A percentile compares a stretch with the other conserved stretches of the same genome.
Evolutionary conservation across 2,329 filamentous ascomycete species (phyloP).

Genomic region (Iodosphaeria phyllophila): DNA sequence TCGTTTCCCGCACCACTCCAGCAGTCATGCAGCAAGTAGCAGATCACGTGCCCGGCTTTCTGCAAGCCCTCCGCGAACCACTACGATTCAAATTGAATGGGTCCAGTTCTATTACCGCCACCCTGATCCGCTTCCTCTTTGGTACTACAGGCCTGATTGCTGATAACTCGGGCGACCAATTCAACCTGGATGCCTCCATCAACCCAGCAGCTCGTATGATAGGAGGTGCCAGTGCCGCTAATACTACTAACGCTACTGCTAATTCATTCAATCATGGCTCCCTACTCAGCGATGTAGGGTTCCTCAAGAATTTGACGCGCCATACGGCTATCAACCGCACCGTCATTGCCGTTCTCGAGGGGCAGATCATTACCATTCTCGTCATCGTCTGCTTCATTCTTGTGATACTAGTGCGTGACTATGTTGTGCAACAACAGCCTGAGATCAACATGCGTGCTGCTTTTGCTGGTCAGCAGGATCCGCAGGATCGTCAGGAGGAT

Average conservation of each 20-base stretch:
- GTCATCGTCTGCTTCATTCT: slow-evolving; percentile 90
- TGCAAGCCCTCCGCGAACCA: slow-evolving; percentile 1
- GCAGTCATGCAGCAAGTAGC: slow-evolving; percentile 17
- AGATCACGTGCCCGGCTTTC: slow-evolving; percentile 13
- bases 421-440: slow-evolving; percentile 95
- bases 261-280: too few species aligned
- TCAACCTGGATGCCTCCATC: too few species aligned
- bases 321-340: slow-evolving; percentile 58
- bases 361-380: slow-evolving; percentile 79
- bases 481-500: slow-evolving; percentile 7
- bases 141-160: not conserved
- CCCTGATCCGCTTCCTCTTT: slow-evolving; percentile 2
- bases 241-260: too few species aligned
- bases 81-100: slow-evolving; percentile 1
- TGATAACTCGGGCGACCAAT: slow-evolving; percentile 1
- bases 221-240: too few species aligned
- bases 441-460: slow-evolving; percentile 66
- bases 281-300: slow-evolving; percentile 35
- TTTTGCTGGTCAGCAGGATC: slow-evolving; percentile 32
- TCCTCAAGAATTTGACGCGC: slow-evolving; percentile 44
- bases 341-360: slow-evolving; percentile 71
- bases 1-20: slow-evolving; percentile 18
- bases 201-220: too few species aligned
- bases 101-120: slow-evolving; percentile 1
- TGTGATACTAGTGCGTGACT: slow-evolving; percentile 92